Conservation (phyloP, 257 asterid genomes). For the Apocynum venetum region DNA sequence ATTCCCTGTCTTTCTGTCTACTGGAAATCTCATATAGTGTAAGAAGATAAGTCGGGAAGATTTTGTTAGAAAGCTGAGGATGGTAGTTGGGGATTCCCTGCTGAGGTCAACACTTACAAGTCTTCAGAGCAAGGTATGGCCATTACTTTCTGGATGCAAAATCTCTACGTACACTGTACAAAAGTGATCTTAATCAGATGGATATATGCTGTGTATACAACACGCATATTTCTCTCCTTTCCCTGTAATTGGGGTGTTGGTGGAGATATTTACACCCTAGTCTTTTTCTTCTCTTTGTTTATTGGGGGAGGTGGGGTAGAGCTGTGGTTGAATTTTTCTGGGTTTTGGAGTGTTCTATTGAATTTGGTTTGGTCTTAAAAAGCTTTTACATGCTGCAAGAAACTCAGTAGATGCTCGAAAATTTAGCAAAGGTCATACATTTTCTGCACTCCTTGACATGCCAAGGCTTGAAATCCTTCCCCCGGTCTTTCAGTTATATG, state of each 20-base stretch:
- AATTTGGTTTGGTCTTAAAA: no score
- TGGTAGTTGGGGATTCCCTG: slow-evolving; percentile 65
- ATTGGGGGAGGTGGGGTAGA: no score
- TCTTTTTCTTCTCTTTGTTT: no score
- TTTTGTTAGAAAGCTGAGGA: slow-evolving; percentile 61
- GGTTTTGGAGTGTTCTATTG: no score
- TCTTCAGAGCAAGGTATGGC: slow-evolving; percentile 57
- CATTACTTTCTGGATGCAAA: neutral
- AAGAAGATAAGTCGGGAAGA: slow-evolving; percentile 63
- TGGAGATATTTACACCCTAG: no score
- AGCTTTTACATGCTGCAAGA: no score
- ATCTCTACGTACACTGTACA: neutral
- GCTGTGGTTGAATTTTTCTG: no score
- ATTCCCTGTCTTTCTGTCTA: neutral
- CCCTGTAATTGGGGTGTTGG: neutral
- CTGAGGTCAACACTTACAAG: slow-evolving; percentile 56
- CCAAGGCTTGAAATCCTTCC: neutral
- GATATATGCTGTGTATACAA: no score
- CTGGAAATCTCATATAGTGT: slow-evolving; percentile 30
- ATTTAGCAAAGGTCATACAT: neutral
- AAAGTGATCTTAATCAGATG: neutral
- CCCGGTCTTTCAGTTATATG: neutral
- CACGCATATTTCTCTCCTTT: neutral
- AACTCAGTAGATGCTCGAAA: no score
- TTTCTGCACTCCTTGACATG: neutral